A percentile compares a stretch with the other conserved stretches of the same genome.
These are phyloP conservation scores for Elsinoe arachidis DNA, from an alignment of 2,329 filamentous ascomycete species.

Conservation along the genomic window DNA sequence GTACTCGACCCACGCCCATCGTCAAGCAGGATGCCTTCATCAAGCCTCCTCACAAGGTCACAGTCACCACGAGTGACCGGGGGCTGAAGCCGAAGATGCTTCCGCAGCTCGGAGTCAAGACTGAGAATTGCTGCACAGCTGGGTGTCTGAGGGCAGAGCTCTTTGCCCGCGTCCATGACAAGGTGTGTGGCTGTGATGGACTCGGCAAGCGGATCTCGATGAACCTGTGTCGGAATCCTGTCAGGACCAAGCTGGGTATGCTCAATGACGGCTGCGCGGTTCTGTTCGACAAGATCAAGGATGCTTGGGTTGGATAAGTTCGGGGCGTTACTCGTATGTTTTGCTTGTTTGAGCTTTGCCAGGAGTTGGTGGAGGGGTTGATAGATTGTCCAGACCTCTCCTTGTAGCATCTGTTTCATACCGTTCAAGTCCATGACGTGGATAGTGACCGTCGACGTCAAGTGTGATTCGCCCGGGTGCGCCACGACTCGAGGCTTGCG, in stretches of 20 bases:
- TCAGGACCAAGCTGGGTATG: neutral
- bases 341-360: too few species aligned
- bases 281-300: neutral
- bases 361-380: neutral
- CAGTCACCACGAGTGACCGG: neutral
- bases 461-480: neutral
- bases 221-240: neutral
- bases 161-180: slow-evolving; percentile 1
- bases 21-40: neutral
- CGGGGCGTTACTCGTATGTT: neutral
- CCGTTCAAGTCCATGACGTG: too few species aligned
- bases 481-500: too few species aligned
- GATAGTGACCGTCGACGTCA: neutral
- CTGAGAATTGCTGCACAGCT: slow-evolving; percentile 1
- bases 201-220: neutral
- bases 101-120: neutral
- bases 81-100: neutral
- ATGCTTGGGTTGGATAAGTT: neutral
- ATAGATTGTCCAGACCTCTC: too few species aligned
- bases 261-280: neutral
- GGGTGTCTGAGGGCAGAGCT: slow-evolving; percentile 3
- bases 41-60: neutral
- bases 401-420: too few species aligned
- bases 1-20: neutral
- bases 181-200: neutral